Evolutionary conservation across 352 stramenopile species (phyloP), one percentile per base, ranked within the genome.

Genomic region (Globisporangium rhizosaccharum): DNA sequence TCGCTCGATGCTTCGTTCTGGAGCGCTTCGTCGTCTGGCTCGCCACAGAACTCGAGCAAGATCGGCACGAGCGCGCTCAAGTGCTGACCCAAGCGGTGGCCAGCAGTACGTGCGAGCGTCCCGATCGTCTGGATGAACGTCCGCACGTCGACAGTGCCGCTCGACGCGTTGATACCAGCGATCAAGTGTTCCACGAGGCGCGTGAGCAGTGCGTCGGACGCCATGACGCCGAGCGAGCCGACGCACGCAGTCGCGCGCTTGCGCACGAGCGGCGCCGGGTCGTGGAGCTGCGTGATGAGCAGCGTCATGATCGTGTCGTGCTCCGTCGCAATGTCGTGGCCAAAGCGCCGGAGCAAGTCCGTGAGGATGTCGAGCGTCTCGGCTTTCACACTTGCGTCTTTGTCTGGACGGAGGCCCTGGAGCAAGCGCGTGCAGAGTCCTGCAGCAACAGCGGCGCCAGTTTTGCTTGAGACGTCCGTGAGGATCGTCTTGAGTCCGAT

Each of bases 401-500:
- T 77, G 39, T 88, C 80, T 66, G 88, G 79, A 7, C 63, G 53
- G 33, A 94, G 70, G 18, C 85, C 79, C 9, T 68, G 62, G 2
- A 96, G 62, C 26, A 96, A 69, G 15, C 83, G 78, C 36, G 81
- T 72, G 57, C 77, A 89, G 11, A 96, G 61, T 17, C 70, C 70
- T 7, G 77, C 82, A 3, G 87, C 86, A 26, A 99, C 87, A 7
- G 77, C 69, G 30, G 92, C 79, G 17, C 96, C 96, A 47, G 96
- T 98, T 14, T 71, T 66, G 15, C 88, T 71, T n/a, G 96, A 97
- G 41, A 99, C 94, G 33, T 98, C 92, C 2, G 87, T 77, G 18
- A 98, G 82, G 70, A 98, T 90, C 10, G 96, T 99, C 75, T 99
- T 98, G 10, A 99, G 77, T 20, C 97, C 97, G 73, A 99, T 99